Percentiles rank a stretch among this genome's conserved stretches.
phyloP scores from a whole-genome alignment of 2,329 filamentous ascomycete genomes.

The Curvularia eragrostidis region DNA sequence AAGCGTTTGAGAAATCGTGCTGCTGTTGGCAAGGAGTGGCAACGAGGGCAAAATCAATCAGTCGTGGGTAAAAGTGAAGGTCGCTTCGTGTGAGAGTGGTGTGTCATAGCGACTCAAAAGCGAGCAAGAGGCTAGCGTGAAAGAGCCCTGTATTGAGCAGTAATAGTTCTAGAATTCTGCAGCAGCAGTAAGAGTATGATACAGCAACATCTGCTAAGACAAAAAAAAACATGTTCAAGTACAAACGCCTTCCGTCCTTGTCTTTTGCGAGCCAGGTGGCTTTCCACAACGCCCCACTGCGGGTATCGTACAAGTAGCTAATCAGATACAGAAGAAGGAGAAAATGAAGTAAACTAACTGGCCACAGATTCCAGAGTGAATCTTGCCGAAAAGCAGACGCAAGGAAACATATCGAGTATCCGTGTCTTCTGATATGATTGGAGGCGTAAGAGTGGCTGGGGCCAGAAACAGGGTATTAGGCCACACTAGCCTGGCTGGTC shows the following conservation, averaged over 20 bases:
- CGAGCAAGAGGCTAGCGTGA: not conserved
- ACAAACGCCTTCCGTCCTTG: slow-evolving; percentile 10
- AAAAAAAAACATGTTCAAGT: not conserved
- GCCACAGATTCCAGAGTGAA: not conserved
- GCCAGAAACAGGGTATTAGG: slow-evolving; percentile 9
- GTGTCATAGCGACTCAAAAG: not conserved
- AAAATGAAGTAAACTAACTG: not conserved
- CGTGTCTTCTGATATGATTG: not conserved
- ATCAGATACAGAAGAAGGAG: slow-evolving; percentile 14
- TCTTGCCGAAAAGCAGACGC: not conserved
- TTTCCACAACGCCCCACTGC: slow-evolving; percentile 9
- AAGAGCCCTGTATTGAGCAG: not conserved
- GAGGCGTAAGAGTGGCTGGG: not conserved
- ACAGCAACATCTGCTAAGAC: slow-evolving; percentile 1
- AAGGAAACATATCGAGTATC: not conserved
- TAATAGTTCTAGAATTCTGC: slow-evolving; percentile 11
- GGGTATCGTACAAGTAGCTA: slow-evolving; percentile 28
- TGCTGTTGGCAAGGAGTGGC: not conserved
- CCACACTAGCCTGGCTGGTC: slow-evolving; percentile 19
- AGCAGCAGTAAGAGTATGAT: not conserved
- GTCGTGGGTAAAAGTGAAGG: not conserved
- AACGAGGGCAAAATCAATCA: not conserved
- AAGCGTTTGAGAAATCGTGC: not conserved
- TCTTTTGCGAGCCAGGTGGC: slow-evolving; percentile 12
- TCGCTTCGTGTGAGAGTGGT: not conserved